These are phyloP conservation scores for Penicillium longicatenatum DNA, from an alignment of 495 filamentous ascomycete species.

Conservation along the genomic window DNA sequence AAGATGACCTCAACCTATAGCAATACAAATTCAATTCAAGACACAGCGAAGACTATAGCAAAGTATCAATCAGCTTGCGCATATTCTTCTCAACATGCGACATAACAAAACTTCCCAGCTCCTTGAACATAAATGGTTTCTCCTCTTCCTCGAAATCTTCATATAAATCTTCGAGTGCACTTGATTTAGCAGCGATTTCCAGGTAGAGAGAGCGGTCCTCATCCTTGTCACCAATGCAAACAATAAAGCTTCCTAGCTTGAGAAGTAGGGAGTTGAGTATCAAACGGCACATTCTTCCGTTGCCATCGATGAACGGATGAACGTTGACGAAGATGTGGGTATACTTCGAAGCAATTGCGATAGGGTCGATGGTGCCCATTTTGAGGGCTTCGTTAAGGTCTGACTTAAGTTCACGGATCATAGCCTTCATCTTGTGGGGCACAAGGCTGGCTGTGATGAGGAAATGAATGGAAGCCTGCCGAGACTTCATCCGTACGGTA, in stretches of 20 bases:
- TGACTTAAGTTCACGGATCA: constrained; percentile 26
- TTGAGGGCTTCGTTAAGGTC: constrained; percentile 15
- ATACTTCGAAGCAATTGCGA: constrained; percentile 33
- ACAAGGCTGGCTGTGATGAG: constrained; percentile 11
- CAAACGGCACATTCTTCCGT: constrained; percentile 38
- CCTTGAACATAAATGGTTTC: constrained; percentile 9
- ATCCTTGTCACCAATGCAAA: constrained; percentile 28
- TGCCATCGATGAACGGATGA: constrained; percentile 42
- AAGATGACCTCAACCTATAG: too few species aligned
- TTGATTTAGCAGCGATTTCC: constrained; percentile 3
- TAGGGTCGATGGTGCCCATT: constrained; percentile 28
- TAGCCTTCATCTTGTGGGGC: constrained; percentile 31
- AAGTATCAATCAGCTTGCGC: constrained; percentile 8
- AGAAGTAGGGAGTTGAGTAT: constrained; percentile 36
- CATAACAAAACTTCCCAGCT: constrained; percentile 14
- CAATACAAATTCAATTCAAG: too few species aligned
- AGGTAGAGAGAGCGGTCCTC: constrained; percentile 13
- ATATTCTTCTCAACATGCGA: constrained; percentile 3
- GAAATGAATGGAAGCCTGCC: constrained; percentile 27
- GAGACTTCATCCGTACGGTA: constrained; percentile 24
- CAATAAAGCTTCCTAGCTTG: constrained; percentile 28
- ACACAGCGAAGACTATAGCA: too few species aligned
- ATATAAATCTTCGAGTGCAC: constrained; percentile 8
- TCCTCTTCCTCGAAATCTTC: constrained; percentile 13
- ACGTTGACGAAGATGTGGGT: constrained; percentile 34